Conservation (phyloP, 805 yeast species). For the Lipomyces sp. region DNA sequence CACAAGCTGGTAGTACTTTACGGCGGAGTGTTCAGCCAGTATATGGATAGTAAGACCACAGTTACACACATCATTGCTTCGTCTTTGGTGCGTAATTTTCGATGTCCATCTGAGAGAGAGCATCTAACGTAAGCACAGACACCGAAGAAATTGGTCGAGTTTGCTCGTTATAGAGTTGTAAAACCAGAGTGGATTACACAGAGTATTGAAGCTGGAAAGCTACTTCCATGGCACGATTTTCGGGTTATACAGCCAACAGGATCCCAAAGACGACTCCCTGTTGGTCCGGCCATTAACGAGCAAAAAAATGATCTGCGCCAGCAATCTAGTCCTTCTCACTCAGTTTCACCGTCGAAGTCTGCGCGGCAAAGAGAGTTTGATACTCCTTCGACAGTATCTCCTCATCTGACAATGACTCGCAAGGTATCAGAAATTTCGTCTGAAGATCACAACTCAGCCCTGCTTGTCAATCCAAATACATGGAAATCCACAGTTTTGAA, state of each 20-base stretch:
- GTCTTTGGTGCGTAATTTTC: slow-evolving; percentile 21
- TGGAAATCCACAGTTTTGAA: slow-evolving; percentile 63
- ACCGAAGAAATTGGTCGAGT: slow-evolving; percentile 71
- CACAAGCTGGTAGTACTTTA: slow-evolving; percentile 71
- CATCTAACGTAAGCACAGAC: slow-evolving; percentile 54
- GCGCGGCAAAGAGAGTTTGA: background rate
- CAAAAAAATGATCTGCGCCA: background rate
- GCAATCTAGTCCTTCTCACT: background rate
- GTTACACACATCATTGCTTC: slow-evolving; percentile 88
- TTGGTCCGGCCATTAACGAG: background rate
- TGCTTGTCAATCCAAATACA: slow-evolving; percentile 26
- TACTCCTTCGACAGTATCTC: background rate
- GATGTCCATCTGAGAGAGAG: background rate
- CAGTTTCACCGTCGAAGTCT: background rate
- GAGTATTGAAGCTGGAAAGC: slow-evolving; percentile 53
- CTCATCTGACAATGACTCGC: background rate
- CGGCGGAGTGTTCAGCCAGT: slow-evolving; percentile 80
- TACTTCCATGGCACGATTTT: slow-evolving; percentile 75
- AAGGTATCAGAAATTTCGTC: background rate
- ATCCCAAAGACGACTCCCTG: slow-evolving; percentile 16
- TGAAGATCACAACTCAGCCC: slow-evolving; percentile 16
- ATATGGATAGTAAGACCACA: slow-evolving; percentile 67
- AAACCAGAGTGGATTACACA: slow-evolving; percentile 82
- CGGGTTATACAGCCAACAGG: slow-evolving; percentile 44
- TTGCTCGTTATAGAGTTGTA: slow-evolving; percentile 72